phyloP scores from a whole-genome alignment of 1,284 basidiomycete species.

The Apiotrichum domesticum region DNA sequence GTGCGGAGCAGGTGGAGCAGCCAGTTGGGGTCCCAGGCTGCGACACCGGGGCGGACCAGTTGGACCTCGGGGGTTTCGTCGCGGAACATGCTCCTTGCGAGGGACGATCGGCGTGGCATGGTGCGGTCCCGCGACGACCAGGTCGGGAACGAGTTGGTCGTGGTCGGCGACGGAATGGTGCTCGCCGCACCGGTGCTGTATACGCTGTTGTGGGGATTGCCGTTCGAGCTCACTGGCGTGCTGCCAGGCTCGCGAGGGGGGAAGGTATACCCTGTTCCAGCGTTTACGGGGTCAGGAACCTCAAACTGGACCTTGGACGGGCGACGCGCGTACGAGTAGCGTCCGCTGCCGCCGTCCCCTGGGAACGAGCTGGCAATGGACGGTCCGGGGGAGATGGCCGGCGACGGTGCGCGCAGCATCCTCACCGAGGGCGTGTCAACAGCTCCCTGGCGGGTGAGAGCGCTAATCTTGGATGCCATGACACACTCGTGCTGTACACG shows the following conservation, averaged over 20 bases:
- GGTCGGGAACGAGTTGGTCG: slow-evolving; percentile 3
- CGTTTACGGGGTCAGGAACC: slow-evolving; percentile 12
- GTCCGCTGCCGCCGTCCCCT: neutral
- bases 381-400: neutral
- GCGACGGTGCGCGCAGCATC: slow-evolving; percentile 3
- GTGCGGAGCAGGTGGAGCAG: slow-evolving; percentile 32
- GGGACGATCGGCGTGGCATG: slow-evolving; percentile 16
- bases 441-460: slow-evolving; percentile 8
- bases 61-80: slow-evolving; percentile 1
- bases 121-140: slow-evolving; percentile 7
- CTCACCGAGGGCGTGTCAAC: neutral
- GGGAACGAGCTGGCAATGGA: slow-evolving; percentile 5
- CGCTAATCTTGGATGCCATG: slow-evolving; percentile 32
- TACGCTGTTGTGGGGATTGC: neutral
- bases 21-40: slow-evolving; percentile 41
- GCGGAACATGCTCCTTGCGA: slow-evolving; percentile 12
- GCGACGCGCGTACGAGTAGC: slow-evolving; percentile 24
- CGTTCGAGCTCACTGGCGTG: too few relatives aligned
- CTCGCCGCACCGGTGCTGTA: neutral
- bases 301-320: slow-evolving; percentile 46
- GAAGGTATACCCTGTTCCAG: slow-evolving; percentile 24
- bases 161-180: neutral
- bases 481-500: slow-evolving; percentile 48
- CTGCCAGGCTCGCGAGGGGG: slow-evolving; percentile 3
- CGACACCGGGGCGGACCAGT: slow-evolving; percentile 23